Base-by-base conservation (phyloP, 2,329 filamentous ascomycete species). In the Herpotrichia juniperi region DNA sequence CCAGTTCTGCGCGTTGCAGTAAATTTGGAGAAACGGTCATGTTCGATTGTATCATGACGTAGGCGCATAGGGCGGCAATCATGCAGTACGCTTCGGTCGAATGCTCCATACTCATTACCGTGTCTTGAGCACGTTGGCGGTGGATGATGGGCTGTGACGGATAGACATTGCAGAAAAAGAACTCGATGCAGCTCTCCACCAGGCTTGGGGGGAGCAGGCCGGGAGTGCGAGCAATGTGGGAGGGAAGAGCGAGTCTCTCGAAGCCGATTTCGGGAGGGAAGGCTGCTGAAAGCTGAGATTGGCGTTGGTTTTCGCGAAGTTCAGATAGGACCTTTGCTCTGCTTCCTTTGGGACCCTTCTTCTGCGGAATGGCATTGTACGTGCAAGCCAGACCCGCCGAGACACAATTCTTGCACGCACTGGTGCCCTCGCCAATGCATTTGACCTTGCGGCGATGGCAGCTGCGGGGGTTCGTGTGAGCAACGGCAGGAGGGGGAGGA, bases 121-220 rank as follows among this genome's bases (percentile, higher is more conserved):
- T 76, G 39, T 85, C 81, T 64, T 83, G 83, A 48, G 79, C 73
- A 46, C 72, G 74, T 53, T 75, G 71, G 32, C 75, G 75, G 57
- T 86, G 81, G 7, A 87, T 69, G 3, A 87, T 78, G 1, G 85
- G 85, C 76, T 86, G 84, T 46, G 84, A 84, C n/a, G 84, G 83
- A 58, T 87, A 87, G 47, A 87, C 79, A 64, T 86, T 79, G 59
- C 79, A 75, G 70, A 86, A 84, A 72, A 83, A 87, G 56, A 83
- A 83, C 39, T 87, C 83, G 51, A 87, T 75, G 64, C 83, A 86
- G 47, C 69, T 71, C 37, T 78, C 70, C 64, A 83, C 67, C 74
- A 84, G 57, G 74, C 79, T 66, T 74, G 76, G 68, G 68, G 77
- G 68, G 65, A 81, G 60, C 71, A 86, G 69, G 57, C 80, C 71